Evolutionary conservation across 1,139 yeast genomes (phyloP).

Genomic region (Taphrina populina): DNA sequence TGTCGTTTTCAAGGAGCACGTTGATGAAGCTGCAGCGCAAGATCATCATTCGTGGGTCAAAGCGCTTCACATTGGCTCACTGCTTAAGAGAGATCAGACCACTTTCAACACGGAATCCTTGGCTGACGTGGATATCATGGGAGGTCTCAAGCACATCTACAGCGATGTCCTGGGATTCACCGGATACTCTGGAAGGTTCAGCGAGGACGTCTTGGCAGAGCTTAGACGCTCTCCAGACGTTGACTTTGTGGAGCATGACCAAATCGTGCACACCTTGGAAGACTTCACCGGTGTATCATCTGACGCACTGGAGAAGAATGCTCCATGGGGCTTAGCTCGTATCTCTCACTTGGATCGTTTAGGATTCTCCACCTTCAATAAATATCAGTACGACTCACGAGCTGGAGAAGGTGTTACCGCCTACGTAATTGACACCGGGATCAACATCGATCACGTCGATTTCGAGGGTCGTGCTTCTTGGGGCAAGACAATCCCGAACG

Average conservation of each 20-base stretch:
- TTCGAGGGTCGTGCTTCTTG: conserved; percentile 89
- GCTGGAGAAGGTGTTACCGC: conserved; percentile 94
- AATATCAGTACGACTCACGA: conserved; percentile 74
- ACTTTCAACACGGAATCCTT: conserved; percentile 50
- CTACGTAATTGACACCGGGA: conserved; percentile 87
- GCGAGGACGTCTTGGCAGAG: conserved; percentile 62
- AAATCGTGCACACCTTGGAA: conserved; percentile 60
- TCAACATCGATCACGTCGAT: conserved; percentile 74
- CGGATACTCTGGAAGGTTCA: conserved; percentile 46
- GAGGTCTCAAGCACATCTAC: conserved; percentile 68
- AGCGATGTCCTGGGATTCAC: conserved; percentile 52
- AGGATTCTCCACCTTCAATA: conserved; percentile 75
- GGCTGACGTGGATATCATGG: conserved; percentile 40
- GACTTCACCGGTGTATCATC: conserved; percentile 27
- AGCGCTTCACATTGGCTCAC: conserved; percentile 49
- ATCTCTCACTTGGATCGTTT: conserved; percentile 82
- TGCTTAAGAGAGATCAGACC: conserved; percentile 44
- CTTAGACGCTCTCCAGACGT: conserved; percentile 74
- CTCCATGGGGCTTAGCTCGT: conserved; percentile 97
- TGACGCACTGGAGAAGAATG: conserved; percentile 50
- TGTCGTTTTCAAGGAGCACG: conserved; percentile 66
- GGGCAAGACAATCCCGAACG: conserved; percentile 87
- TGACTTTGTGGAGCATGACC: conserved; percentile 75
- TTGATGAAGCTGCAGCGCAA: conserved; percentile 53
- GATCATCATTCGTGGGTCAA: conserved; percentile 68